These are phyloP conservation scores for Microbotryum silenes-acaulis DNA, from an alignment of 1,284 basidiomycete species.

Conservation along the genomic window DNA sequence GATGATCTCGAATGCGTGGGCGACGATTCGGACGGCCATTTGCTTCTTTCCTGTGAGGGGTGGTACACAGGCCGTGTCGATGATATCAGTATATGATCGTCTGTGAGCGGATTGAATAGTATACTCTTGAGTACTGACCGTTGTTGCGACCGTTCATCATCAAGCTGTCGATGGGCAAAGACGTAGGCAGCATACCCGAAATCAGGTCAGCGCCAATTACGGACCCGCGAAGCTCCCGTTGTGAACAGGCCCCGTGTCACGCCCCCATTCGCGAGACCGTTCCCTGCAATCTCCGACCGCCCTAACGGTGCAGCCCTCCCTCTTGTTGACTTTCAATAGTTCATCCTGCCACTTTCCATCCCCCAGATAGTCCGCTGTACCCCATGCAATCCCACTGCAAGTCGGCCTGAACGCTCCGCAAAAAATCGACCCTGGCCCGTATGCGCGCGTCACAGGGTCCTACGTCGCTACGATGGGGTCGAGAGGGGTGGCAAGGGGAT, in stretches of 20 bases:
- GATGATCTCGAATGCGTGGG: constrained; percentile 99
- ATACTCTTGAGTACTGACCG: constrained; percentile 46
- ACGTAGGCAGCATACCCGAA: not conserved
- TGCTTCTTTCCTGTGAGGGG: constrained; percentile 66
- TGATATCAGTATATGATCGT: not conserved
- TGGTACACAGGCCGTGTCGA: not conserved
- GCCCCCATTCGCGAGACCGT: too few relatives aligned
- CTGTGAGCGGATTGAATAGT: not conserved
- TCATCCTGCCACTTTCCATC: not conserved
- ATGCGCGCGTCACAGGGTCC: too few relatives aligned
- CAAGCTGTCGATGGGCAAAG: constrained; percentile 49
- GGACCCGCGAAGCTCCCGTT: too few relatives aligned
- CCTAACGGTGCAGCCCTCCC: too few relatives aligned
- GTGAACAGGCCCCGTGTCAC: too few relatives aligned
- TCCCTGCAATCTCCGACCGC: too few relatives aligned
- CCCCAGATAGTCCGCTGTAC: too few relatives aligned
- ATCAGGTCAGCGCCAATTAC: too few relatives aligned
- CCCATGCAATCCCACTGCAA: too few relatives aligned
- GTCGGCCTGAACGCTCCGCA: too few relatives aligned
- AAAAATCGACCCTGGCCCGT: too few relatives aligned
- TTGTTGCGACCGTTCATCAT: constrained; percentile 99
- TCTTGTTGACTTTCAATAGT: not conserved
- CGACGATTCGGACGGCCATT: constrained; percentile 97
- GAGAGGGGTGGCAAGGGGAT: not conserved
- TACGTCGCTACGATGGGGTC: too few relatives aligned